Percentiles rank a stretch among this genome's conserved stretches.
Evolutionary conservation across 352 stramenopile species (phyloP).

Genomic region (Phytophthora litchii): DNA sequence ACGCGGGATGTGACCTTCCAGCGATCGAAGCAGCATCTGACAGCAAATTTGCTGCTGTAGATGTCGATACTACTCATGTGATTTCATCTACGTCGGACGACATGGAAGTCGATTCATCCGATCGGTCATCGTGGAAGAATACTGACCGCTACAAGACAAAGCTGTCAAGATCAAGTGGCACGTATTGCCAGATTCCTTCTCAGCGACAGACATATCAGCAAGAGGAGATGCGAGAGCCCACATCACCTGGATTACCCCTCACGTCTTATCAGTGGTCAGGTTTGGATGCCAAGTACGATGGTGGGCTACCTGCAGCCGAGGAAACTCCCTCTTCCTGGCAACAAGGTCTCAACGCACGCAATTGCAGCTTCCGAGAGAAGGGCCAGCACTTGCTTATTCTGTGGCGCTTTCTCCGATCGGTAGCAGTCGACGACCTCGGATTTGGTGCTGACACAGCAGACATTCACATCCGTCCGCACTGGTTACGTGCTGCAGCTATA

Average conservation of each 20-base stretch:
- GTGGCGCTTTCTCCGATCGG: slow-evolving; percentile 17
- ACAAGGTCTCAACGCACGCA: not conserved
- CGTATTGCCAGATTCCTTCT: too few relatives aligned
- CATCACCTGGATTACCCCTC: not conserved
- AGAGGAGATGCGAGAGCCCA: not conserved
- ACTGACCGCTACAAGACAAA: too few relatives aligned
- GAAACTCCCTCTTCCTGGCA: slow-evolving; percentile 11
- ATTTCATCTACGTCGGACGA: not conserved
- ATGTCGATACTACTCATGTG: not conserved
- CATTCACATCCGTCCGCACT: slow-evolving; percentile 8
- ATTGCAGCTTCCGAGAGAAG: slow-evolving; percentile 20
- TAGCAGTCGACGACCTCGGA: slow-evolving; percentile 10
- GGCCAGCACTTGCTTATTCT: slow-evolving; percentile 25
- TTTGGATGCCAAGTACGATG: too few relatives aligned
- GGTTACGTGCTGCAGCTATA: slow-evolving; percentile 10
- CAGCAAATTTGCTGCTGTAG: slow-evolving; percentile 10
- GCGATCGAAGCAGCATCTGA: slow-evolving; percentile 7
- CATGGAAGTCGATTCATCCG: slow-evolving; percentile 12
- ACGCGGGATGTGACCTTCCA: slow-evolving; percentile 17
- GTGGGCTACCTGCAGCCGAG: too few relatives aligned
- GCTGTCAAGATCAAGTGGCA: too few relatives aligned
- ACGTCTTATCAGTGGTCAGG: too few relatives aligned
- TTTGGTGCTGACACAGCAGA: not conserved
- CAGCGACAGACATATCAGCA: not conserved
- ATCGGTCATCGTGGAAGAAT: too few relatives aligned